Base-by-base conservation (phyloP, 2,329 filamentous ascomycete genomes). In the Lachnellula hyalina region DNA sequence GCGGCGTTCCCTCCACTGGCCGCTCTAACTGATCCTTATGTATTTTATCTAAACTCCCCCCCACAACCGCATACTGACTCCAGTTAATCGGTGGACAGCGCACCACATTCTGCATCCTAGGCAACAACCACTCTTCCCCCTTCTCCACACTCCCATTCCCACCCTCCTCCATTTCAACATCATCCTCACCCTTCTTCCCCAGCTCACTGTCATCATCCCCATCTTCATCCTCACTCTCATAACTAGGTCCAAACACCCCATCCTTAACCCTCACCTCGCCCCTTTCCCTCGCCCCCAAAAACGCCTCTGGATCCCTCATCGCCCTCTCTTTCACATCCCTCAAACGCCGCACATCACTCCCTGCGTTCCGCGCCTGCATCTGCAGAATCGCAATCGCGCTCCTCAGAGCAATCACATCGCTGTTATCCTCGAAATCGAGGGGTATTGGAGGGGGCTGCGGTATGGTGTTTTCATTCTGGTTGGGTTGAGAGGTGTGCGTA, bases 1-100 rank as follows among this genome's bases (percentile, higher is more conserved):
- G 78, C 0, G 83, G 83, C 14, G 68, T 69, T 1, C 83, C 83
- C 41, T 79, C 76, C 8, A 72, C 74, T 1, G 90, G 91, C 52
- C 82, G 80, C 48, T 75, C 73, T 51, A 85, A 74, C 72, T 96
- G 91, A 67, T 96, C 89, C 49, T 84, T 81, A 69, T 96, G 92
- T 60, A 96, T 76, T 68, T 85, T 88, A 71, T 96, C 90, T 36
- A 96, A 77, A 1, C 89, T 83, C 56, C 89, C 86, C 48, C 90
- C 92, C 3, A 94, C 84, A n/a, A 96, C 79, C 63, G 90, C 89
- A 71, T 97, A 97, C 68, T 96, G 92, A 12, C 85, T 83, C 93
- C 93, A 97, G 74, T 96, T 96, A 67, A 97, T 86, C 8, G 90
- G 87, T 8, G 93, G 93, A 73, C 86, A 90, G 41, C 92, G 85